Percentiles rank a stretch among this genome's conserved stretches.
Evolutionary conservation across 495 filamentous ascomycete genomes (phyloP).

Genomic region (Cudoniella acicularis): DNA sequence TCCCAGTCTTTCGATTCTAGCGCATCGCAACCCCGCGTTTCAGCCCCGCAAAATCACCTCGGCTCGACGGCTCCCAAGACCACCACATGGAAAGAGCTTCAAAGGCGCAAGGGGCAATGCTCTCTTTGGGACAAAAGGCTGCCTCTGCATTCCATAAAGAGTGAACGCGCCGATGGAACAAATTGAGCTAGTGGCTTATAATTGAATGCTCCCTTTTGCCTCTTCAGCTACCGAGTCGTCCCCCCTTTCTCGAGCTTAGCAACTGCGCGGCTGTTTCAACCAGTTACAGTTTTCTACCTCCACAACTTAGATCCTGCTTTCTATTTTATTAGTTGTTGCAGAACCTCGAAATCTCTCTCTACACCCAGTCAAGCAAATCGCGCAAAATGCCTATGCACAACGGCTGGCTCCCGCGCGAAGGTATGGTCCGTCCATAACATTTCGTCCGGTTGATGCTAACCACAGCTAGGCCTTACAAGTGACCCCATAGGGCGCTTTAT

Average conservation of each 20-base stretch:
- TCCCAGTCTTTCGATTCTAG: too few relatives aligned
- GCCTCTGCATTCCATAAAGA: not conserved
- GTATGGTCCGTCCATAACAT: constrained; percentile 6
- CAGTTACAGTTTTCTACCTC: too few relatives aligned
- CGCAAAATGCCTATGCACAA: constrained; percentile 44
- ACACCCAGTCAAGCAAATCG: too few relatives aligned
- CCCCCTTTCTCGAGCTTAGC: too few relatives aligned
- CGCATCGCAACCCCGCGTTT: constrained; percentile 14
- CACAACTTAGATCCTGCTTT: too few relatives aligned
- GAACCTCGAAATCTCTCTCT: too few relatives aligned
- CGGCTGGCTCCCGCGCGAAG: constrained; percentile 44
- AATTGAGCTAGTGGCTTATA: too few relatives aligned
- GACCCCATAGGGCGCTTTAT: constrained; percentile 55
- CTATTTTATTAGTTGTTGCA: too few relatives aligned
- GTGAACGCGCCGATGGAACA: too few relatives aligned
- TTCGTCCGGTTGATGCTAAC: not conserved
- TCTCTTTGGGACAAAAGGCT: not conserved
- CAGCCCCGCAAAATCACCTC: constrained; percentile 5
- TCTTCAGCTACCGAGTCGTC: too few relatives aligned
- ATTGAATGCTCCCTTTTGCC: too few relatives aligned
- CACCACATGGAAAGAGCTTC: constrained; percentile 11
- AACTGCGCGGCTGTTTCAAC: too few relatives aligned
- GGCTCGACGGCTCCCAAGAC: constrained; percentile 5
- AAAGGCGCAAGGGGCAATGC: not conserved
- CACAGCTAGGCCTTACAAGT: constrained; percentile 51